phyloP scores from a whole-genome alignment of 192 early-diverging fungal genomes.

The Helicostylum pulchrum region DNA sequence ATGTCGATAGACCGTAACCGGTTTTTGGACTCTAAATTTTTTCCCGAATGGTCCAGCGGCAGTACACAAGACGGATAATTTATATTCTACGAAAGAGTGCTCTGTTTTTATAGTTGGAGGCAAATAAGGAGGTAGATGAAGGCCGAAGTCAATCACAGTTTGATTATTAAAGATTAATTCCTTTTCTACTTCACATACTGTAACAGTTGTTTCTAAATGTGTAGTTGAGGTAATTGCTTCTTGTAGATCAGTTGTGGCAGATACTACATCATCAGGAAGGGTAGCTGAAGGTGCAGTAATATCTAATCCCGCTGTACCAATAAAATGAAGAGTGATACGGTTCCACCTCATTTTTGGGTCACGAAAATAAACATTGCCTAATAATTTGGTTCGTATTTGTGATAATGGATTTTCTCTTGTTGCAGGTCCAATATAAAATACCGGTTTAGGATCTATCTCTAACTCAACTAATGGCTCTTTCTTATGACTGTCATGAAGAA shows the following conservation, averaged over 20 bases:
- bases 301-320: conserved; percentile 25
- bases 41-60: conserved; percentile 30
- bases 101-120: conserved; percentile 31
- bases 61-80: conserved; percentile 24
- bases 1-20: conserved; percentile 27
- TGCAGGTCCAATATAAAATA: conserved; percentile 35
- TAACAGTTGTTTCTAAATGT: conserved; percentile 18
- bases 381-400: conserved; percentile 28
- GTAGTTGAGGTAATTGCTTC: conserved; percentile 7
- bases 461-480: neutral
- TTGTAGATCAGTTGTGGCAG: conserved; percentile 5
- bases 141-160: conserved; percentile 27
- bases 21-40: conserved; percentile 22
- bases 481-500: too few relatives aligned
- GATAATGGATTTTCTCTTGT: conserved; percentile 30
- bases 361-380: conserved; percentile 27
- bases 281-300: conserved; percentile 14
- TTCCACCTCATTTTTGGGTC: conserved; percentile 32
- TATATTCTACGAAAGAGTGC: conserved; percentile 33
- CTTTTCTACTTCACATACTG: conserved; percentile 36
- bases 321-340: conserved; percentile 30
- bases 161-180: conserved; percentile 33
- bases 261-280: conserved; percentile 11
- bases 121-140: conserved; percentile 31
- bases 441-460: conserved; percentile 13